Percentiles rank a stretch among this genome's conserved stretches.
phyloP scores from a whole-genome alignment of 257 asterid genomes.

The Scutellaria minor region DNA sequence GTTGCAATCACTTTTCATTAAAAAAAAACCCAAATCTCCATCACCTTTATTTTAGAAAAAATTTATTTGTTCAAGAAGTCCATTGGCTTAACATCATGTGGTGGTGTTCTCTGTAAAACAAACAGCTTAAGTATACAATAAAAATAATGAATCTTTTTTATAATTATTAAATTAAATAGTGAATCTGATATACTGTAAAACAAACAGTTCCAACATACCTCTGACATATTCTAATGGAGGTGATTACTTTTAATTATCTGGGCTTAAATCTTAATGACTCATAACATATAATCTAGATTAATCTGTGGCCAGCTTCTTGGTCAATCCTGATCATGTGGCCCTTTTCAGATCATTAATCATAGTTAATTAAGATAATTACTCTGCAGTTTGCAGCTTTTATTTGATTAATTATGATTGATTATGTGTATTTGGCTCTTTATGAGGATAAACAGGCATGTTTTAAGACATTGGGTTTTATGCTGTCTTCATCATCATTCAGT shows the following conservation, averaged over 20 bases:
- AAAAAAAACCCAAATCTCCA: slow-evolving; percentile 20
- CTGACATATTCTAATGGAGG: slow-evolving; percentile 42
- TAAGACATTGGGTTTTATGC: slow-evolving; percentile 33
- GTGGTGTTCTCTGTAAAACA: slow-evolving; percentile 25
- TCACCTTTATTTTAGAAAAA: not conserved
- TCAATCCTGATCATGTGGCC: slow-evolving; percentile 42
- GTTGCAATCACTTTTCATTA: slow-evolving; percentile 25
- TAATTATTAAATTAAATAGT: too few species aligned
- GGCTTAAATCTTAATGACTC: slow-evolving; percentile 28
- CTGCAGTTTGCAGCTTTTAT: slow-evolving; percentile 26
- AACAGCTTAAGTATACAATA: slow-evolving; percentile 27
- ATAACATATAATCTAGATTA: slow-evolving; percentile 33
- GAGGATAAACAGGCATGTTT: slow-evolving; percentile 35
- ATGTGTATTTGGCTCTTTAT: slow-evolving; percentile 28
- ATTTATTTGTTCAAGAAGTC: slow-evolving; percentile 16
- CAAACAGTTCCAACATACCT: slow-evolving; percentile 41
- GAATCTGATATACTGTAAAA: slow-evolving; percentile 2
- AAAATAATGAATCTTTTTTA: not conserved
- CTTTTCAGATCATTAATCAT: slow-evolving; percentile 13
- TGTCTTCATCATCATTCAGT: slow-evolving; percentile 26
- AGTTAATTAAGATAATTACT: slow-evolving; percentile 26
- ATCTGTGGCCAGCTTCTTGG: slow-evolving; percentile 30
- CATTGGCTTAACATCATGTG: slow-evolving; percentile 42
- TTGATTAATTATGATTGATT: slow-evolving; percentile 30
- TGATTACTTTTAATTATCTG: slow-evolving; percentile 33